phyloP scores from a whole-genome alignment of 768 basidiomycete species.

The Boletus eberwhitei region DNA sequence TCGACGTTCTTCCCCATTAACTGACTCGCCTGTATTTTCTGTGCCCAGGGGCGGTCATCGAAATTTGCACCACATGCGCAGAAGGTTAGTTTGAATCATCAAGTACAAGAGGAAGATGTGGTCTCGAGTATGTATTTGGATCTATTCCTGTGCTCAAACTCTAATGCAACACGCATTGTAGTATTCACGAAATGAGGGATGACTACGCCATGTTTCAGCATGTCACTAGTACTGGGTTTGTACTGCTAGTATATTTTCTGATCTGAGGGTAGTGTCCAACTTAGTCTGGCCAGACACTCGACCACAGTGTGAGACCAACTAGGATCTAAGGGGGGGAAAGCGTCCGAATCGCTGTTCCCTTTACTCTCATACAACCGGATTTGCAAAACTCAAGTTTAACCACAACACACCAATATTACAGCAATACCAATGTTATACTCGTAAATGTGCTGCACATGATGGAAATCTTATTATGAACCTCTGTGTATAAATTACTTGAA shows the following conservation, averaged over 20 bases:
- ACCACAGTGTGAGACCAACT: not conserved
- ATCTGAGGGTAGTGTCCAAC: no score
- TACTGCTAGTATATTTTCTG: not conserved
- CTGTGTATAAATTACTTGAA: not conserved
- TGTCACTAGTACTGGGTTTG: not conserved
- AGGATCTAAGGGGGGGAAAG: not conserved
- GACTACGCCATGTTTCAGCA: not conserved
- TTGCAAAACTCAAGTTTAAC: no score
- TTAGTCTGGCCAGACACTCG: no score
- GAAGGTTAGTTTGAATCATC: conserved; percentile 83
- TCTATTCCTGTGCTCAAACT: not conserved
- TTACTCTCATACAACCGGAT: no score
- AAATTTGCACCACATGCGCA: conserved; percentile 93
- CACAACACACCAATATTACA: no score
- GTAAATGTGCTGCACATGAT: no score
- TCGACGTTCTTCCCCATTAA: not conserved
- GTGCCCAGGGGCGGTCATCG: conserved; percentile 78
- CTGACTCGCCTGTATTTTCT: not conserved
- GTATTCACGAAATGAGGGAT: conserved; percentile 33
- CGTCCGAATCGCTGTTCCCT: not conserved
- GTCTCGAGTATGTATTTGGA: conserved; percentile 67
- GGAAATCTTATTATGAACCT: no score
- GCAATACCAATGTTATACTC: no score
- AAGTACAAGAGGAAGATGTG: conserved; percentile 84
- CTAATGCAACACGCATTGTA: conserved; percentile 3